Conservation (phyloP, 2,329 filamentous ascomycete species). For the Elsinoe necatrix region DNA sequence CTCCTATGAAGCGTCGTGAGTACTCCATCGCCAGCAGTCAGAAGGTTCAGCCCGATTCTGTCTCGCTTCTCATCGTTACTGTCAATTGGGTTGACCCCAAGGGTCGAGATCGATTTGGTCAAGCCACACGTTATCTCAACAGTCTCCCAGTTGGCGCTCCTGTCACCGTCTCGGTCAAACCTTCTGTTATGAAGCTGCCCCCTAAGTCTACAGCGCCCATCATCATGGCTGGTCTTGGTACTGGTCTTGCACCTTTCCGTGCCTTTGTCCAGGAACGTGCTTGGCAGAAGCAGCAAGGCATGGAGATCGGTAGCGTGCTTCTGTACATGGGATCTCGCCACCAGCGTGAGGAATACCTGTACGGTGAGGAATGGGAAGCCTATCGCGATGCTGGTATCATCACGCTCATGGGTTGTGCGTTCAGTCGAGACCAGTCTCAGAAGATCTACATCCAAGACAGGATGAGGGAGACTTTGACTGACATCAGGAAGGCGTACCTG, state of each 20-base stretch:
- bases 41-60: constrained; percentile 81
- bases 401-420: constrained; percentile 84
- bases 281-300: constrained; percentile 94
- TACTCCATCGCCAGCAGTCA: constrained; percentile 99
- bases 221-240: constrained; percentile 97
- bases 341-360: constrained; percentile 97
- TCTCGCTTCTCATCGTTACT: constrained; percentile 92
- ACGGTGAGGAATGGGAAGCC: constrained; percentile 98
- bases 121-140: constrained; percentile 86
- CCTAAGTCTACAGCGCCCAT: constrained; percentile 77
- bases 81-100: constrained; percentile 88
- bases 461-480: constrained; percentile 78
- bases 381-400: constrained; percentile 94
- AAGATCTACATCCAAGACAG: constrained; percentile 99
- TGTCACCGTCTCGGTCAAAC: constrained; percentile 90
- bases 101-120: constrained; percentile 82
- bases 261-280: constrained; percentile 97
- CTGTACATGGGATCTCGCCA: constrained; percentile 95
- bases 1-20: constrained; percentile 88
- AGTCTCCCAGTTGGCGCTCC: constrained; percentile 63
- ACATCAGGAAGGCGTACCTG: constrained; percentile 81
- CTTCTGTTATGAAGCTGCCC: constrained; percentile 98
- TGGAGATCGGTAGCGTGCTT: constrained; percentile 85
- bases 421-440: constrained; percentile 91
- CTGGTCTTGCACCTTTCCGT: constrained; percentile 93